Evolutionary conservation across 768 basidiomycete genomes (phyloP).

Genomic region (Clitopilus passeckerianus): DNA sequence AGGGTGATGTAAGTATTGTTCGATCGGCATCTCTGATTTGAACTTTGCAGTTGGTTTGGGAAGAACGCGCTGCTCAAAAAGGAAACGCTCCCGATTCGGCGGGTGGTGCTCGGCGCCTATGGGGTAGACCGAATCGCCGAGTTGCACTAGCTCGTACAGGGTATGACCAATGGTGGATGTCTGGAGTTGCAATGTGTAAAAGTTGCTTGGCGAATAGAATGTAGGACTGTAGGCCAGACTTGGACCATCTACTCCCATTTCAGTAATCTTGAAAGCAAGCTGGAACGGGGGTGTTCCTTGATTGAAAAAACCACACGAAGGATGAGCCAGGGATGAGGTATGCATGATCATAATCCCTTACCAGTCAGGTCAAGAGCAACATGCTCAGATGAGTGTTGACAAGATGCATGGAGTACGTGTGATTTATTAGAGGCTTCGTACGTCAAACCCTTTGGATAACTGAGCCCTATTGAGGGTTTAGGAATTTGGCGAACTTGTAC

Average conservation of each 20-base stretch:
- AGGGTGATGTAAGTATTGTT: constrained; percentile 67
- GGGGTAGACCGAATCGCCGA: constrained; percentile 79
- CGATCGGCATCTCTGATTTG: constrained; percentile 52
- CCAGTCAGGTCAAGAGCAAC: constrained; percentile 78
- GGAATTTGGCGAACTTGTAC: constrained; percentile 76
- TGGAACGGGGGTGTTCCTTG: constrained; percentile 89
- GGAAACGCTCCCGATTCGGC: constrained; percentile 46
- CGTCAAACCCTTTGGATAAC: constrained; percentile 43
- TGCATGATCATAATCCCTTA: too few relatives aligned
- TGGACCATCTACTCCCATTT: constrained; percentile 55
- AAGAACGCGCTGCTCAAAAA: constrained; percentile 81
- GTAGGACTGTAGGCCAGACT: constrained; percentile 65
- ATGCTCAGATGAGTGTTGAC: constrained; percentile 71
- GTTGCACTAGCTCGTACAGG: constrained; percentile 81
- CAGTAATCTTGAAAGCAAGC: constrained; percentile 78
- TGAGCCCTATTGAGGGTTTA: constrained; percentile 64
- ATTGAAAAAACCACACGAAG: too few relatives aligned
- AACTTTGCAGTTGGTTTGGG: constrained; percentile 75
- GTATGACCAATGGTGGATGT: constrained; percentile 71
- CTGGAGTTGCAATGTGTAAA: constrained; percentile 73
- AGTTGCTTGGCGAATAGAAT: constrained; percentile 74
- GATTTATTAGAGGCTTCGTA: constrained; percentile 64
- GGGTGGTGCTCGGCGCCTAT: constrained; percentile 54
- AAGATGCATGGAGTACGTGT: constrained; percentile 66
- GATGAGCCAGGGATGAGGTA: too few relatives aligned